phyloP scores from a whole-genome alignment of 306 rosid genomes.

The Sechiopsis laciniata region DNA sequence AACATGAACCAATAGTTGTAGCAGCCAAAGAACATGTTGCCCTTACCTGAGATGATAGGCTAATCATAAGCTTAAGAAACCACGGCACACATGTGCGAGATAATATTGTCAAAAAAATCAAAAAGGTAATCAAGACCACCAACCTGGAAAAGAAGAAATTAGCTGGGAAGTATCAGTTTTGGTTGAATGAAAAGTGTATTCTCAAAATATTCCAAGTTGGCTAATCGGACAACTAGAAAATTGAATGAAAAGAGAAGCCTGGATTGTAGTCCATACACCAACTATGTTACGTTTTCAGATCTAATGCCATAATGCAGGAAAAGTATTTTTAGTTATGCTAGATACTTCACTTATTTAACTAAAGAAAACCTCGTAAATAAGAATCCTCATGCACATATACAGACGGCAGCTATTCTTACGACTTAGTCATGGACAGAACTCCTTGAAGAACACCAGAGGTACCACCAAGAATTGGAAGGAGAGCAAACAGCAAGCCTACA shows the following conservation, averaged over 20 bases:
- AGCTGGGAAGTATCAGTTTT: constrained; percentile 22
- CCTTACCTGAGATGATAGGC: constrained; percentile 83
- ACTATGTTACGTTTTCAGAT: constrained; percentile 12
- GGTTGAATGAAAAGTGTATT: background rate
- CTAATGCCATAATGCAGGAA: background rate
- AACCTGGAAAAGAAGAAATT: constrained; percentile 47
- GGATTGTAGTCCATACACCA: background rate
- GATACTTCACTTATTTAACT: constrained; percentile 7
- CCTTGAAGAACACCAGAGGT: constrained; percentile 93
- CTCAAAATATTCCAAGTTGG: background rate
- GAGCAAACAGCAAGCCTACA: constrained; percentile 91
- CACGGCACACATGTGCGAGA: constrained; percentile 81
- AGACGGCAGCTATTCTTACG: constrained; percentile 45
- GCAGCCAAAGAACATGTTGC: constrained; percentile 24
- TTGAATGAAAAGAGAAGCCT: constrained; percentile 4
- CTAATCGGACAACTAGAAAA: background rate
- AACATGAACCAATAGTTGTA: constrained; percentile 17
- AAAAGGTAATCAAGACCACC: constrained; percentile 61
- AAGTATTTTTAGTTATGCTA: background rate
- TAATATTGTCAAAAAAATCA: constrained; percentile 60
- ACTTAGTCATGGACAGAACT: constrained; percentile 81
- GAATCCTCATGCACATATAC: constrained; percentile 20
- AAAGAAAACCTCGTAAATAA: background rate
- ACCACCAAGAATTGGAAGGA: constrained; percentile 92
- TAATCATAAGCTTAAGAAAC: constrained; percentile 94